Conservation (phyloP, 306 rosid species). For the Vigna reflexopilosa region DNA sequence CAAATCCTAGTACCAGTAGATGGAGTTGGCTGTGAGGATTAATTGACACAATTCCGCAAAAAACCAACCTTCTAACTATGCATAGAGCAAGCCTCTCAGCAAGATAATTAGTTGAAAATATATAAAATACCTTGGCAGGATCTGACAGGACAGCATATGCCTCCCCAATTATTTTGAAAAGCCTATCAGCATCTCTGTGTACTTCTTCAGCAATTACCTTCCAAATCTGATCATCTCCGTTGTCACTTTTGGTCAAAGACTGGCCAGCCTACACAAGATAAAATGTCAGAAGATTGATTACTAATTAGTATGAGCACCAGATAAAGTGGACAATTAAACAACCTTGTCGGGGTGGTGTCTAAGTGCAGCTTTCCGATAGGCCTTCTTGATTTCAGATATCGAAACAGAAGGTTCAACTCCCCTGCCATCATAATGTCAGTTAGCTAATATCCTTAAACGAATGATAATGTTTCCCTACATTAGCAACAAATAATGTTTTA, state of each 20-base stretch:
- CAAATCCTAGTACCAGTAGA: constrained; percentile 17
- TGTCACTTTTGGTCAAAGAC: constrained; percentile 79
- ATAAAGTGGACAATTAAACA: constrained; percentile 31
- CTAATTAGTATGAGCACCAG: neutral
- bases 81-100: constrained; percentile 31
- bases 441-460: constrained; percentile 38
- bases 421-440: constrained; percentile 64
- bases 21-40: neutral
- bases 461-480: constrained; percentile 29
- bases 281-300: constrained; percentile 34
- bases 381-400: constrained; percentile 89
- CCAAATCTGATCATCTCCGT: constrained; percentile 79
- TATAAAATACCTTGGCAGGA: constrained; percentile 71
- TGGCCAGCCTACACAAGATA: constrained; percentile 77
- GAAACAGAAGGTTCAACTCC: constrained; percentile 89
- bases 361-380: constrained; percentile 98
- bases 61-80: constrained; percentile 6
- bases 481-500: constrained; percentile 10
- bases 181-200: constrained; percentile 78
- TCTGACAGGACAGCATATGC: constrained; percentile 90
- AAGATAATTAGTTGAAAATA: constrained; percentile 31
- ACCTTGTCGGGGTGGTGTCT: constrained; percentile 99
- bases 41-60: neutral
- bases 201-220: constrained; percentile 83
- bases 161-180: constrained; percentile 90